Percentiles rank a stretch among this genome's conserved stretches.
These are phyloP conservation scores for Cetradonia linearis DNA, from an alignment of 495 filamentous ascomycete genomes.

Conservation along the genomic window DNA sequence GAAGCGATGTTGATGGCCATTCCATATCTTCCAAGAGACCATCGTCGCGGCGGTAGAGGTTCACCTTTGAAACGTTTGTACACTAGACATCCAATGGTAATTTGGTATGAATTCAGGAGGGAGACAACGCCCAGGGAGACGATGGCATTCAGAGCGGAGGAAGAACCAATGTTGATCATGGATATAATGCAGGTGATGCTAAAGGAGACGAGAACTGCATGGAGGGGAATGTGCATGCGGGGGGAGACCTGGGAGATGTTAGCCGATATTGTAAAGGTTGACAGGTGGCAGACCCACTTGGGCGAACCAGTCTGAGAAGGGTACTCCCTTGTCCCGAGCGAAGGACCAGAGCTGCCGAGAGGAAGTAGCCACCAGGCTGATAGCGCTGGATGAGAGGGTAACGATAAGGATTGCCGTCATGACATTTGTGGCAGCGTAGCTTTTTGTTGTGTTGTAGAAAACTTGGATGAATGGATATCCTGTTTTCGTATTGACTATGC, in stretches of 20 bases:
- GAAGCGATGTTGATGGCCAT: not conserved
- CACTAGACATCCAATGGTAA: not conserved
- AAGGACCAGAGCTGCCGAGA: constrained; percentile 32
- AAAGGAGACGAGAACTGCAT: constrained; percentile 36
- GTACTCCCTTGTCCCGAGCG: constrained; percentile 35
- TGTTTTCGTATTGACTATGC: constrained; percentile 26
- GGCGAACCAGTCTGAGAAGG: constrained; percentile 31
- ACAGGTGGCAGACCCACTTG: constrained; percentile 21
- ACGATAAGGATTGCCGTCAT: constrained; percentile 28
- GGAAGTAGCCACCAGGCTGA: not conserved
- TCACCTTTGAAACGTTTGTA: not conserved
- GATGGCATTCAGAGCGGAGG: constrained; percentile 43
- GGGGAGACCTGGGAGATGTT: not conserved
- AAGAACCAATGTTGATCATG: constrained; percentile 49
- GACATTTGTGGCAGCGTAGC: constrained; percentile 31
- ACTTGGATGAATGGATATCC: constrained; percentile 43
- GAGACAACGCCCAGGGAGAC: constrained; percentile 29
- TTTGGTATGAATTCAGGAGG: not conserved
- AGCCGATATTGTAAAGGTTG: not conserved
- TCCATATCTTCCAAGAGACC: not conserved
- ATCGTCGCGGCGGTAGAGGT: not conserved
- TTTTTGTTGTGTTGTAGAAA: constrained; percentile 34
- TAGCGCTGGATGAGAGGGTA: not conserved
- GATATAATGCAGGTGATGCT: constrained; percentile 40
- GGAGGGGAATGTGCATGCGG: constrained; percentile 37